Conservation (phyloP, 2,329 filamentous ascomycete species). For the Fusarium odoratissimum region DNA sequence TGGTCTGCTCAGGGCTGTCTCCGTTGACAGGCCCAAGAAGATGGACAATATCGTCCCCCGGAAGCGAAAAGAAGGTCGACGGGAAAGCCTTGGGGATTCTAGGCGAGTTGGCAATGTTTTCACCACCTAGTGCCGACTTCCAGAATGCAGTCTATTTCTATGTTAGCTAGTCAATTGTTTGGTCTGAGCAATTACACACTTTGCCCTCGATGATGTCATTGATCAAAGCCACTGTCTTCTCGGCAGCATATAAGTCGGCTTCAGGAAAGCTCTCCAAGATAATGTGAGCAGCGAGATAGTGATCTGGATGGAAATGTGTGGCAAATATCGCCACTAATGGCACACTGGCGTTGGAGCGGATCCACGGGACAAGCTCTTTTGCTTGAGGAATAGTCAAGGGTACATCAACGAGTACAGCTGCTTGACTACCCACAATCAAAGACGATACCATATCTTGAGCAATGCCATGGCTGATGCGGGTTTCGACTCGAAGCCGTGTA, state of each 20-base stretch:
- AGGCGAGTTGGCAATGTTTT: not conserved
- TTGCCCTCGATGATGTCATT: not conserved
- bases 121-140: not conserved
- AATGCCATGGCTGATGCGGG: not conserved
- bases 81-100: not conserved
- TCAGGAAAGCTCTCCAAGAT: not conserved
- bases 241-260: not conserved
- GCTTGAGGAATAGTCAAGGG: not conserved
- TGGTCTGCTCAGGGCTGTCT: not conserved
- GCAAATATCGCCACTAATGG: not conserved
- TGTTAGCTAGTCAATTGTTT: not conserved
- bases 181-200: not conserved
- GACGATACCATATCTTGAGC: not conserved
- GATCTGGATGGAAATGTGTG: not conserved
- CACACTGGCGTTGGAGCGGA: not conserved
- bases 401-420: not conserved
- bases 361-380: not conserved
- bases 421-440: not conserved
- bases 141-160: not conserved
- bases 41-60: not conserved
- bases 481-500: not conserved
- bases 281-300: not conserved
- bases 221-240: not conserved
- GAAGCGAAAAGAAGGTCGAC: not conserved
- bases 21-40: not conserved